Evolutionary conservation across 169 alveolate genomes (phyloP).

Genomic region (Plasmodium falciparum): DNA sequence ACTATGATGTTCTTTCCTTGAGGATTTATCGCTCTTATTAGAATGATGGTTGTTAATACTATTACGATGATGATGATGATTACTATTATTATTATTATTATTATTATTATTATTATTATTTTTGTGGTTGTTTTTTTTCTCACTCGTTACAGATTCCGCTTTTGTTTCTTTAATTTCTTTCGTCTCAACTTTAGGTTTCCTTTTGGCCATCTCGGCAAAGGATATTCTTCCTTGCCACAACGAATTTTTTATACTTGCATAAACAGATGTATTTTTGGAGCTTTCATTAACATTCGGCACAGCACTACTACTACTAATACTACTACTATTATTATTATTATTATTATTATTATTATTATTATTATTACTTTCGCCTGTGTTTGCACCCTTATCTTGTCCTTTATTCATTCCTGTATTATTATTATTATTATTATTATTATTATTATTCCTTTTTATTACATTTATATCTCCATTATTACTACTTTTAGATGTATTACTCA

Average conservation of each 20-base stretch:
- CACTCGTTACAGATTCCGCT: neutral
- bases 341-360: slow-evolving; percentile 3
- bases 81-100: neutral
- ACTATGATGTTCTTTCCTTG: slow-evolving; percentile 1
- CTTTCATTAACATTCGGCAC: neutral
- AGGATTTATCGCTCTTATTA: neutral
- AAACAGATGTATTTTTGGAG: slow-evolving; percentile 2
- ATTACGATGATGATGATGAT: neutral
- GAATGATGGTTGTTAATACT: slow-evolving; percentile 6
- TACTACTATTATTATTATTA: neutral
- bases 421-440: neutral
- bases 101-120: neutral
- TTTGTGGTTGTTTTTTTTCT: slow-evolving; percentile 8
- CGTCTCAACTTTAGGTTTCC: slow-evolving; percentile 55
- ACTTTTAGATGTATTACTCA: neutral
- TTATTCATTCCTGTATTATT: neutral
- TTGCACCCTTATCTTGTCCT: neutral
- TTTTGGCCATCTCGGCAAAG: slow-evolving; percentile 72
- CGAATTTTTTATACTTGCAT: slow-evolving; percentile 41
- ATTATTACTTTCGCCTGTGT: neutral
- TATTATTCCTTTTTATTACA: neutral
- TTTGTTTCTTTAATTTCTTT: neutral
- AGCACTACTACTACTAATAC: neutral
- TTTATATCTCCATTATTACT: neutral
- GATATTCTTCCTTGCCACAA: slow-evolving; percentile 75